phyloP scores from a whole-genome alignment of 2,329 filamentous ascomycete genomes.

The Myriosclerotinia curreyana region DNA sequence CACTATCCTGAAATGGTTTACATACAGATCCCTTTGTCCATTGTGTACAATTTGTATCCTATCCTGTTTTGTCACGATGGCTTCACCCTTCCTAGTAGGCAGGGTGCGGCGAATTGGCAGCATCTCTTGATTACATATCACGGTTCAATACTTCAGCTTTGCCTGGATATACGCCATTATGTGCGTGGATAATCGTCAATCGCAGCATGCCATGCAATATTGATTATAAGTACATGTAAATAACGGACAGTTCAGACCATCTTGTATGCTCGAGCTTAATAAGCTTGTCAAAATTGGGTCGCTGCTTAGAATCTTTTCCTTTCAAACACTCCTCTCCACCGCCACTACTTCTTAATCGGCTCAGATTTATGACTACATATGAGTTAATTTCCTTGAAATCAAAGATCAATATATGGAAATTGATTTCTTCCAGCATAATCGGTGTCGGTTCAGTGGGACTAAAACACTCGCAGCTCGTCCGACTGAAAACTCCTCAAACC shows the following conservation, averaged over 20 bases:
- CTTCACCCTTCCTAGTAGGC: background rate
- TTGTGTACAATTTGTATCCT: background rate
- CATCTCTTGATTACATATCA: background rate
- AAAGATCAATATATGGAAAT: background rate
- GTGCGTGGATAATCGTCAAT: background rate
- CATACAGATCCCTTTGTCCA: background rate
- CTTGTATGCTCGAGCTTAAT: background rate
- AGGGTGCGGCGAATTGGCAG: background rate
- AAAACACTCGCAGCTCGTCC: constrained; percentile 25
- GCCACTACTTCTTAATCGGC: background rate
- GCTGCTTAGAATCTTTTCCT: background rate
- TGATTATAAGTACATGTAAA: background rate
- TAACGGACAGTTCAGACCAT: background rate
- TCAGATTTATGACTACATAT: constrained; percentile 14
- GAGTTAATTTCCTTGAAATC: background rate
- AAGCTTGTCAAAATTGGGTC: background rate
- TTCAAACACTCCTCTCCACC: constrained; percentile 4
- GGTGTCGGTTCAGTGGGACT: constrained; percentile 10
- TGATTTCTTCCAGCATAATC: constrained; percentile 3
- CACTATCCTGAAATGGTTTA: background rate
- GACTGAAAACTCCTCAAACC: constrained; percentile 15
- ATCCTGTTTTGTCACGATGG: background rate
- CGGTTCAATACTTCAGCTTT: background rate
- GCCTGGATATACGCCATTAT: background rate
- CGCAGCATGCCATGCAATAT: background rate